These are phyloP conservation scores for Xenoacremonium recifei DNA, from an alignment of 2,329 filamentous ascomycete genomes.

Conservation along the genomic window DNA sequence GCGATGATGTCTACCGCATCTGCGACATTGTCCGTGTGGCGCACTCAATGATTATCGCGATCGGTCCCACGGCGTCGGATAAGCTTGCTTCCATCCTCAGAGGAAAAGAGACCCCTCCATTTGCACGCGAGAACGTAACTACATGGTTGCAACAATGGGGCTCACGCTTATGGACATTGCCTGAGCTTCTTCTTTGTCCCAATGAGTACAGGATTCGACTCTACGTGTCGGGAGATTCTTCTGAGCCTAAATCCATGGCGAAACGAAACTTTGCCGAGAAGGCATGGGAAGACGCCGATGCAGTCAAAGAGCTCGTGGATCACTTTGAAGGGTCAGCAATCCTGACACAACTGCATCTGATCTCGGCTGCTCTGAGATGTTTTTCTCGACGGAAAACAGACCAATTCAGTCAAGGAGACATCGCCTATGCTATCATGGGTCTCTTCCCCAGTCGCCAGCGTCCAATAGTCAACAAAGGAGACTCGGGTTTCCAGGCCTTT, in stretches of 20 bases:
- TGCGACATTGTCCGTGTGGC: slow-evolving; percentile 44
- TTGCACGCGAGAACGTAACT: slow-evolving; percentile 12
- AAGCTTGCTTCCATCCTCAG: slow-evolving; percentile 15
- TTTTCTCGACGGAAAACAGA: slow-evolving; percentile 36
- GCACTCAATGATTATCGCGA: slow-evolving; percentile 39
- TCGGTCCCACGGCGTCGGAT: slow-evolving; percentile 23
- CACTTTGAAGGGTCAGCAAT: slow-evolving; percentile 43
- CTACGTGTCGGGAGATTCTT: slow-evolving; percentile 8
- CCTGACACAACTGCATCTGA: slow-evolving; percentile 39
- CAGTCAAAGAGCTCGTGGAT: slow-evolving; percentile 41
- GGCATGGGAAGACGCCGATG: slow-evolving; percentile 38
- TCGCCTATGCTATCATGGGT: slow-evolving; percentile 46
- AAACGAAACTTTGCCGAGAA: slow-evolving; percentile 40
- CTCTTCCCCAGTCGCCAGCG: slow-evolving; percentile 35
- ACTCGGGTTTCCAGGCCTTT: slow-evolving; percentile 46
- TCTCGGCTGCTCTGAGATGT: slow-evolving; percentile 30
- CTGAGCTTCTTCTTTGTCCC: slow-evolving; percentile 32
- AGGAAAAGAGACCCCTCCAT: slow-evolving; percentile 20
- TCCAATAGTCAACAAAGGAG: slow-evolving; percentile 34
- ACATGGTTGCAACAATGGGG: slow-evolving; percentile 40
- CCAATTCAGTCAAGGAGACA: slow-evolving; percentile 37
- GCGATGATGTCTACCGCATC: slow-evolving; percentile 39
- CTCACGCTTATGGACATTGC: slow-evolving; percentile 44
- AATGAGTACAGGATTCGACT: slow-evolving; percentile 14
- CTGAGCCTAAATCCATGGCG: slow-evolving; percentile 20